Evolutionary conservation across 495 filamentous ascomycete species (phyloP), one percentile per base, ranked within the genome.

Genomic region (Venustampulla echinocandica): DNA sequence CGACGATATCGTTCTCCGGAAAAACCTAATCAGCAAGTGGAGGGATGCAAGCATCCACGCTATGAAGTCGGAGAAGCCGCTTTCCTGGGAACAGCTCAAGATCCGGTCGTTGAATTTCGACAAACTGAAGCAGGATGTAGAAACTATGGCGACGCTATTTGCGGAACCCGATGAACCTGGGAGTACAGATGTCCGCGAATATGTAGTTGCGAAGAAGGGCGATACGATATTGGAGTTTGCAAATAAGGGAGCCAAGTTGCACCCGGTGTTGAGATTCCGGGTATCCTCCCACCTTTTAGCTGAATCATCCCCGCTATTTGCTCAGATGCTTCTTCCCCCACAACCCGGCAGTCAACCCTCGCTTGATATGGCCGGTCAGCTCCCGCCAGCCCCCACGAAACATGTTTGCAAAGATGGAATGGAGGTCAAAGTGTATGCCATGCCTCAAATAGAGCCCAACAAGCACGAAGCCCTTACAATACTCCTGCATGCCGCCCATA

Each of bases 401-500:
- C 53, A 62, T 28, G 30, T 52, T 14, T 65, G 57, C 37, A 50
- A 46, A 14, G 64, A 66, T 40, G 57, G 61, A 7, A 58, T 50
- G 34, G 53, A 55, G 42, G 60, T 60, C 2, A 57, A 52, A 43
- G 40, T 66, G 14, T 66, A 61, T 30, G 61, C 58, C 2, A 68
- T 70, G 66, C 64, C 64, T 33, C 63, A 68, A 53, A 47, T 57
- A 1, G 65, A 68, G 37, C 49, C 54, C 22, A 65, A 66, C 38
- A 55, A 48, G 9, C 20, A 61, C 20, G 51, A 56, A 4, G 45
- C 65, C 1, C 40, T 70, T 19, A 62, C 58, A 20, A 63, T 62
- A 10, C 45, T 70, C 10, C 65, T 70, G 9, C 61, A 64, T 38
- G 65, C 65, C 10, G 65, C 64, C 5, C 67, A 70, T 47, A 68